Conservation (phyloP, 1,139 yeast genomes). For the Saccharomyces hybrid region DNA sequence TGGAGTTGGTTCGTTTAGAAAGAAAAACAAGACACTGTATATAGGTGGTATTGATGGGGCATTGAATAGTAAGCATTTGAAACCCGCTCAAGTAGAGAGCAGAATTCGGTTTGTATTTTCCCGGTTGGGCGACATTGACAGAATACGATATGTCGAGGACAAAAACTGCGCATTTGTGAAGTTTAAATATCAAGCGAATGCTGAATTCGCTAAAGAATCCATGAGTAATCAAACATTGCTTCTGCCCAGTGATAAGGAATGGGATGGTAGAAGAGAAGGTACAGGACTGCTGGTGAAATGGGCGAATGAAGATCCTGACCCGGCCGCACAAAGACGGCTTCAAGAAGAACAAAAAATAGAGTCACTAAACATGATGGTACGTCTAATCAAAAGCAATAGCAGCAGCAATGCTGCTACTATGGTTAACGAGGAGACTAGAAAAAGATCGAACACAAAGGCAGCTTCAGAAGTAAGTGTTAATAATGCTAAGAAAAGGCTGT, state of each 20-base stretch:
- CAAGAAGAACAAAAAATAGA: constrained; percentile 29
- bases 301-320: constrained; percentile 89
- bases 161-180: constrained; percentile 78
- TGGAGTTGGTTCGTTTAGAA: constrained; percentile 81
- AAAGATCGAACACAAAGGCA: too few relatives aligned
- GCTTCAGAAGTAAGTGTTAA: too few relatives aligned
- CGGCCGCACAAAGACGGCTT: too few relatives aligned
- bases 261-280: constrained; percentile 24
- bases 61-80: constrained; percentile 19
- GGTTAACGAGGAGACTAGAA: too few relatives aligned
- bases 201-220: constrained; percentile 93
- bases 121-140: constrained; percentile 74
- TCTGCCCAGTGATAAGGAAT: constrained; percentile 39
- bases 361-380: constrained; percentile 19
- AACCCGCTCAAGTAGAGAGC: constrained; percentile 25
- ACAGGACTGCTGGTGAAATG: constrained; percentile 68
- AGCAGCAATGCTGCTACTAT: too few relatives aligned
- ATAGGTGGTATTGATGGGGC: constrained; percentile 56
- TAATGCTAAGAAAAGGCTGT: too few relatives aligned
- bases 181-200: constrained; percentile 57
- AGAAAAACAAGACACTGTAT: constrained; percentile 64
- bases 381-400: too few relatives aligned
- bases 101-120: constrained; percentile 46
- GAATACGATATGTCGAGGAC: constrained; percentile 51
- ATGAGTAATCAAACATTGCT: constrained; percentile 73